A percentile compares a stretch with the other conserved stretches of the same genome.
These are phyloP conservation scores for Suillus ampliporus DNA, from an alignment of 768 basidiomycete species.

Conservation along the genomic window DNA sequence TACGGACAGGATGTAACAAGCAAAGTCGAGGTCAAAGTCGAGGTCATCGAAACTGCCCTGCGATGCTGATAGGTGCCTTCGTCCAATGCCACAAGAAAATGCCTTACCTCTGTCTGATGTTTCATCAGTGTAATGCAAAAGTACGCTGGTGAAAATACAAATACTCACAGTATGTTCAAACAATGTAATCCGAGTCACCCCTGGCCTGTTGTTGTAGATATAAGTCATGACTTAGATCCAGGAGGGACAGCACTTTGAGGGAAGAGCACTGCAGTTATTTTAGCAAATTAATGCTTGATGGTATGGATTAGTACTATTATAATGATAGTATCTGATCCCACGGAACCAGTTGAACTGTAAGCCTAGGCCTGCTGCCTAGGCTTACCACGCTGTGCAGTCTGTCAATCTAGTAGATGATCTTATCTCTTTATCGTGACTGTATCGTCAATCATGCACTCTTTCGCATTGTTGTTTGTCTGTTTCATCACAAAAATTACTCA, in stretches of 20 bases:
- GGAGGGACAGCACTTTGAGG: neutral
- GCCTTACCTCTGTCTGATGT: neutral
- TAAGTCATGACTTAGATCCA: slow-evolving; percentile 1
- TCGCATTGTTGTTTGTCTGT: no score
- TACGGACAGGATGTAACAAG: neutral
- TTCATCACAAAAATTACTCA: neutral
- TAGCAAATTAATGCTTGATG: neutral
- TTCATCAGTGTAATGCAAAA: neutral
- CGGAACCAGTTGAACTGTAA: no score
- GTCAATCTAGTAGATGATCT: no score
- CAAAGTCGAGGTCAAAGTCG: neutral
- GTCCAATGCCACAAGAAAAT: neutral
- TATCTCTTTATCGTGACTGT: no score
- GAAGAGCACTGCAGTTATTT: neutral
- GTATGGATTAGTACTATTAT: no score
- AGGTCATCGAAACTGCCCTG: neutral
- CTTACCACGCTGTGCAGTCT: no score
- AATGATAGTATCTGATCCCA: no score
- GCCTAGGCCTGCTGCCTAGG: no score
- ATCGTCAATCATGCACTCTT: no score
- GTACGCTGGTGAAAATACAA: neutral
- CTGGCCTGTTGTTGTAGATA: neutral
- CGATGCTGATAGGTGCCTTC: neutral
- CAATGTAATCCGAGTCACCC: neutral
- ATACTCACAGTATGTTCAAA: slow-evolving; percentile 1